These are phyloP conservation scores for Sporisorium sorghi DNA, from an alignment of 1,284 basidiomycete genomes.

Conservation along the genomic window DNA sequence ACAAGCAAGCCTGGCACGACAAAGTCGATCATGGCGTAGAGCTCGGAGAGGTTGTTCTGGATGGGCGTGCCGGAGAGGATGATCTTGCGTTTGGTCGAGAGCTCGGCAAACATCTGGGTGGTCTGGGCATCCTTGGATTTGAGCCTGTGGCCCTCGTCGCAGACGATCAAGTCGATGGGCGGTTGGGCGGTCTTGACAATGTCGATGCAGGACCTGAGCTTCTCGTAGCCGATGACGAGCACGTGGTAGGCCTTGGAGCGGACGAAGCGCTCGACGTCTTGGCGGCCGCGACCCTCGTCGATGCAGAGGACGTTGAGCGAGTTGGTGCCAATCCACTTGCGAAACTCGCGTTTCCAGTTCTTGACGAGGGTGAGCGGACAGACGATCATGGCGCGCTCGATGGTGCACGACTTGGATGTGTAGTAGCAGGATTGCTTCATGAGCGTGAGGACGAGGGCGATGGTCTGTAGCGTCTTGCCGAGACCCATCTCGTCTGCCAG, in stretches of 20 bases:
- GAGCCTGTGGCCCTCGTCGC: slow-evolving; percentile 95
- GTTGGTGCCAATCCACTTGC: slow-evolving; percentile 84
- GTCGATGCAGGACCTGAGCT: slow-evolving; percentile 73
- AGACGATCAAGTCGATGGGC: slow-evolving; percentile 90
- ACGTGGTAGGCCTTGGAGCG: slow-evolving; percentile 77
- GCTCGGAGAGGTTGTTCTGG: slow-evolving; percentile 92
- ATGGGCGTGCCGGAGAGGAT: slow-evolving; percentile 97
- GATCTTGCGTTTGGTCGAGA: slow-evolving; percentile 78
- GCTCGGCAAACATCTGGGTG: slow-evolving; percentile 83
- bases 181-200: slow-evolving; percentile 71
- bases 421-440: slow-evolving; percentile 66
- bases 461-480: slow-evolving; percentile 66
- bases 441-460: slow-evolving; percentile 63
- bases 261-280: slow-evolving; percentile 59
- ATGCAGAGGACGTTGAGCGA: slow-evolving; percentile 82
- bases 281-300: slow-evolving; percentile 71
- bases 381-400: slow-evolving; percentile 75
- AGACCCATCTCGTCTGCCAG: slow-evolving; percentile 98
- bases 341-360: slow-evolving; percentile 97
- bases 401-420: slow-evolving; percentile 49
- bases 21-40: slow-evolving; percentile 95
- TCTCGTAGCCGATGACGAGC: slow-evolving; percentile 94
- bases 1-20: slow-evolving; percentile 88
- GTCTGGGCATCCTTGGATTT: slow-evolving; percentile 95
- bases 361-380: slow-evolving; percentile 92